Evolutionary conservation across 352 stramenopile species (phyloP).

Genomic region (Phytopythium aichiense): DNA sequence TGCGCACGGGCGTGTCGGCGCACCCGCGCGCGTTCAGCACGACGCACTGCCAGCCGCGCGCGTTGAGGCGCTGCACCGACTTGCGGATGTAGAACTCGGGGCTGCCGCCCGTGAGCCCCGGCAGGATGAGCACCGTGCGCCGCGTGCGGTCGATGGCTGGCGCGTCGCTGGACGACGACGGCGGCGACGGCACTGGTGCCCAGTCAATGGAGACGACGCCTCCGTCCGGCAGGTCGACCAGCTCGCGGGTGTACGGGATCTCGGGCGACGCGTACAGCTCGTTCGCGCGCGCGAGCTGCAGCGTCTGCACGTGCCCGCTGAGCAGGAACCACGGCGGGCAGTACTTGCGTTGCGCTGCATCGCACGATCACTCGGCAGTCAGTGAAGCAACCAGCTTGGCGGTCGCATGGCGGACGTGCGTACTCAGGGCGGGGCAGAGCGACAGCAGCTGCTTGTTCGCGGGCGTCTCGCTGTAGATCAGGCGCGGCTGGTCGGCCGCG

Average conservation of each 20-base stretch:
- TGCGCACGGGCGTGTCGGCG: conserved; percentile 51
- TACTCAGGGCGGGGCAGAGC: conserved; percentile 45
- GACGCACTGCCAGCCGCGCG: conserved; percentile 58
- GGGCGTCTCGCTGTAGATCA: conserved; percentile 35
- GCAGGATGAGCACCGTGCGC: conserved; percentile 55
- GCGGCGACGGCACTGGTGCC: conserved; percentile 22
- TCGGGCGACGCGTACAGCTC: conserved; percentile 18
- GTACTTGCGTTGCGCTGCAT: conserved; percentile 46
- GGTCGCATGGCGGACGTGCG: neutral
- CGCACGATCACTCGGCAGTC: neutral
- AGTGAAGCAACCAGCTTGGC: neutral
- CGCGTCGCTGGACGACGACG: conserved; percentile 3
- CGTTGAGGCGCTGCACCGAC: conserved; percentile 31
- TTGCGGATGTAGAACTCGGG: conserved; percentile 71
- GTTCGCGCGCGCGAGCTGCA: conserved; percentile 35
- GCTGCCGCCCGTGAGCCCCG: conserved; percentile 64
- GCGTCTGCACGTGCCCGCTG: conserved; percentile 64
- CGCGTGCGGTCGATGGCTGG: conserved; percentile 22
- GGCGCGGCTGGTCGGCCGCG: conserved; percentile 25
- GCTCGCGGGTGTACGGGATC: conserved; percentile 56
- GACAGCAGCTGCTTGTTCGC: conserved; percentile 38
- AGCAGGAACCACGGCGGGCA: conserved; percentile 52
- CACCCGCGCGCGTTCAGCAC: conserved; percentile 75
- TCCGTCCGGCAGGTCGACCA: conserved; percentile 52
- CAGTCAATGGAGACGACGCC: conserved; percentile 73